Percentiles rank a stretch among this genome's conserved stretches.
phyloP scores from a whole-genome alignment of 106 monocot genomes.

The Narthecium ossifragum region DNA sequence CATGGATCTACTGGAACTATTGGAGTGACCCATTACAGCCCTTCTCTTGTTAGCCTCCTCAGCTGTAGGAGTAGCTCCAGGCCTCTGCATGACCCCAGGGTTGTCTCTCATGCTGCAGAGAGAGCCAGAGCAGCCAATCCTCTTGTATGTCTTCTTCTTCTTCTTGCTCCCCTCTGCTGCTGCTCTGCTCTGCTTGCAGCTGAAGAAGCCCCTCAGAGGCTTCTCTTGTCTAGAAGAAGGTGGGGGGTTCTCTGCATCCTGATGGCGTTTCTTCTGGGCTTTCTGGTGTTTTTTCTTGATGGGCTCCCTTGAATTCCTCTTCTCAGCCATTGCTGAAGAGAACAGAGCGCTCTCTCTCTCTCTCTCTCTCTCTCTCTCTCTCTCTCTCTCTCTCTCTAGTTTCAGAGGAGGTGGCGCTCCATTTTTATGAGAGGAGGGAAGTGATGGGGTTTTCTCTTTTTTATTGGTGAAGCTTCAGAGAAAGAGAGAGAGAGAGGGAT shows the following conservation, averaged over 20 bases:
- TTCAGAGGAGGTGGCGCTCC: too few relatives aligned
- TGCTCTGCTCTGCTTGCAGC: conserved; percentile 25
- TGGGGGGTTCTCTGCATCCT: conserved; percentile 9
- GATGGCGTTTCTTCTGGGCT: neutral
- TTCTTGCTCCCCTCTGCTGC: neutral
- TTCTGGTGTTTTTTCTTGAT: neutral
- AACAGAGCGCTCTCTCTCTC: neutral
- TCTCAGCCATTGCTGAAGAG: conserved; percentile 2
- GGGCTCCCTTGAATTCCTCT: neutral
- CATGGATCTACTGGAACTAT: conserved; percentile 10
- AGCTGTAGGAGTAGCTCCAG: conserved; percentile 3
- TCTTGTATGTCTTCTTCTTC: conserved; percentile 26
- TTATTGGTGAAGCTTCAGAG: neutral
- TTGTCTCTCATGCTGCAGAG: conserved; percentile 32
- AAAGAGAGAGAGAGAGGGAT: too few relatives aligned
- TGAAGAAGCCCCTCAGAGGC: conserved; percentile 38
- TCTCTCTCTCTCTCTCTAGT: too few relatives aligned
- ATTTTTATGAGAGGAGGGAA: neutral
- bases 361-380: too few relatives aligned
- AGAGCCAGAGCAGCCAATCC: conserved; percentile 35
- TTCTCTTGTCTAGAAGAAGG: too few relatives aligned
- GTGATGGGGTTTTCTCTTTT: neutral
- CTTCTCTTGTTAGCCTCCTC: conserved; percentile 21
- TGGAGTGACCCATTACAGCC: conserved; percentile 7
- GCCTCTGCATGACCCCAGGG: neutral